phyloP scores from a whole-genome alignment of 129 eudicot species.

The Dittrichia graveolens region DNA sequence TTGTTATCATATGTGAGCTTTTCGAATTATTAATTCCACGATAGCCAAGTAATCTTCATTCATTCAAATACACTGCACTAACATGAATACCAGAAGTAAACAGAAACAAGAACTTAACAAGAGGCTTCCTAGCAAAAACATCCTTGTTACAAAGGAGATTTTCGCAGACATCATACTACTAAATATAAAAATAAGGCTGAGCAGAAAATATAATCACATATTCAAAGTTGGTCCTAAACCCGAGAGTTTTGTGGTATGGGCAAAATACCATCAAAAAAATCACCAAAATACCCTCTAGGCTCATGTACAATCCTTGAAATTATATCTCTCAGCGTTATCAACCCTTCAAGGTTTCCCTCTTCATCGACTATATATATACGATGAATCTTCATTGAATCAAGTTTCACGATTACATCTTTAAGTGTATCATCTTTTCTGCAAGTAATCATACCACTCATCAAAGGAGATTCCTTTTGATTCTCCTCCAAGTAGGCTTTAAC shows the following conservation, averaged over 20 bases:
- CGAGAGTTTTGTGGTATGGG: constrained; percentile 84
- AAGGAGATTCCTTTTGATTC: constrained; percentile 46
- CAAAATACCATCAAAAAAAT: constrained; percentile 86
- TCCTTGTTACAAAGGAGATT: constrained; percentile 14
- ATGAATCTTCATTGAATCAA: constrained; percentile 81
- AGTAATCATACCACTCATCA: constrained; percentile 66
- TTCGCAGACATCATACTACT: not conserved
- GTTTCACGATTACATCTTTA: constrained; percentile 68
- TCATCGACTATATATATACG: constrained; percentile 81
- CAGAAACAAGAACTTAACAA: not conserved
- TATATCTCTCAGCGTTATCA: constrained; percentile 89
- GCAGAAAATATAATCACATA: not conserved
- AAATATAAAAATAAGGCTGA: not conserved
- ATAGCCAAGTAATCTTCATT: too few relatives aligned
- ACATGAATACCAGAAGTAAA: not conserved
- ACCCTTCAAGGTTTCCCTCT: constrained; percentile 67
- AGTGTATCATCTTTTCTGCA: constrained; percentile 68
- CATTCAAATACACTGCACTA: not conserved
- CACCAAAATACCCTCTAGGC: constrained; percentile 94
- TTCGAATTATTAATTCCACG: too few relatives aligned
- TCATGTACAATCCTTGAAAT: constrained; percentile 92
- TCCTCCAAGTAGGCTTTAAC: constrained; percentile 61
- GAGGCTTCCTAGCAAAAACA: constrained; percentile 5
- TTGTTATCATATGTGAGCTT: not conserved
- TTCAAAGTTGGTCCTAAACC: constrained; percentile 43